Evolutionary conservation across 1,284 basidiomycete species (phyloP), one percentile per base, ranked within the genome.

Genomic region (Mrakiaceae sp.): DNA sequence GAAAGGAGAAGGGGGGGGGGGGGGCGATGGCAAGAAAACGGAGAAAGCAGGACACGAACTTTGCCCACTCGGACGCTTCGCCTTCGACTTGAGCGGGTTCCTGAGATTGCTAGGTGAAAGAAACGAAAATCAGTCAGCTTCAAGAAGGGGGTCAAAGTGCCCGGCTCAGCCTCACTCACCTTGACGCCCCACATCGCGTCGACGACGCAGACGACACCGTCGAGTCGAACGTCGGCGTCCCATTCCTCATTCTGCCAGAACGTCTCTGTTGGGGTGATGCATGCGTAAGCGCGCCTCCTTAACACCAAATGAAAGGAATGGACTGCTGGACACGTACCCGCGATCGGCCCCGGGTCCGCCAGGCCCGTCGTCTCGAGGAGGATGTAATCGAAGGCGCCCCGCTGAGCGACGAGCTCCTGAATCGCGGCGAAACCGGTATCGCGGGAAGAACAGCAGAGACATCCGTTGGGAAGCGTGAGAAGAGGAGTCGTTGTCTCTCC

Each of bases 211-310:
- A 96, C 83, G 0, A 97, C 89, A 10, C 90, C 89, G 72, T 97
- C 93, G 0, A 96, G 80, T 3, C 86, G 81, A 0, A 89, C 77
- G 1, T 86, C 84, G 16, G 74, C 80, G 0, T 87, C 83, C 74
- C 84, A 90, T 71, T 93, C 90, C 73, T 95, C 91, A 71, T 95
- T 95, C 43, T 85, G 83, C 92, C 92, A 96, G 73, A 96, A 93
- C 76, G 87, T 85, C 2, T 85, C 84, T 3, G 27, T 27, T 27
- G 27, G 27, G 27, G 27, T 27, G 27, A 27, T 27, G 27, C 27
- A 27, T 27, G 27, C 27, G 27, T 27, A 1, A 27, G 27, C 27
- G 27, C 27, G 27, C 27, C 27, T 27, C 27, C 27, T 27, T 27
- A 2, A 27, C 27, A 27, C 27, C 27, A 27, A 27, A 2, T 2